phyloP scores from a whole-genome alignment of 202 grass and related monocot genomes.

The Hordeum pubiflorum region DNA sequence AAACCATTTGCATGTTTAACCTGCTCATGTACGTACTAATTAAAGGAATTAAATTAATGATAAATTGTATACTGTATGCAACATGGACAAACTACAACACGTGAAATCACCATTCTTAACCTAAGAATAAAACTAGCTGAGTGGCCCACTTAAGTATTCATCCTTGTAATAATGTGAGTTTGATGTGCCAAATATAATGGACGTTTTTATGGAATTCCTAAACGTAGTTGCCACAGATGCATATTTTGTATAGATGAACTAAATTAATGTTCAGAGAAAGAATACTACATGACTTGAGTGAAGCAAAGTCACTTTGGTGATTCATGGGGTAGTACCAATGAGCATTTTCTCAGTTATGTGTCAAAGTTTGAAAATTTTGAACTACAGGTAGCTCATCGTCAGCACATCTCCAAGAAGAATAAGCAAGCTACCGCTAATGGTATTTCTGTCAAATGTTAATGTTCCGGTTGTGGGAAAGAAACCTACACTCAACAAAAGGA shows the following conservation, averaged over 20 bases:
- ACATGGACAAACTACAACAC: not conserved
- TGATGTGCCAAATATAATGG: not conserved
- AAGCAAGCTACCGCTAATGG: not conserved
- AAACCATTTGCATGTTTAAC: too few species aligned
- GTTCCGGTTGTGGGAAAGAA: not conserved
- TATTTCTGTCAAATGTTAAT: not conserved
- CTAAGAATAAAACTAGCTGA: not conserved
- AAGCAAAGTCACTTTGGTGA: not conserved
- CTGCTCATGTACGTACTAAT: too few species aligned
- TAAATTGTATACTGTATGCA: too few species aligned
- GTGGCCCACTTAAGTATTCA: not conserved
- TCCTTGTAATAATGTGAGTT: not conserved
- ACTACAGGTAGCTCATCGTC: not conserved
- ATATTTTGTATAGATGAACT: not conserved
- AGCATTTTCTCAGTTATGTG: not conserved
- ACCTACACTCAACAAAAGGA: not conserved
- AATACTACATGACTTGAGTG: not conserved
- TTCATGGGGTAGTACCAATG: not conserved
- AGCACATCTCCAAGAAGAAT: not conserved
- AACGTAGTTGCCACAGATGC: not conserved
- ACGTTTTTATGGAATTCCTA: not conserved
- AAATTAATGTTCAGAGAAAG: not conserved
- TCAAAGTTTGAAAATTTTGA: not conserved
- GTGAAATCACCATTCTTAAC: not conserved
- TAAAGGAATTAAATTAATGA: too few species aligned